Evolutionary conservation across 2,329 filamentous ascomycete species (phyloP).

Genomic region (Venturia pyrina): DNA sequence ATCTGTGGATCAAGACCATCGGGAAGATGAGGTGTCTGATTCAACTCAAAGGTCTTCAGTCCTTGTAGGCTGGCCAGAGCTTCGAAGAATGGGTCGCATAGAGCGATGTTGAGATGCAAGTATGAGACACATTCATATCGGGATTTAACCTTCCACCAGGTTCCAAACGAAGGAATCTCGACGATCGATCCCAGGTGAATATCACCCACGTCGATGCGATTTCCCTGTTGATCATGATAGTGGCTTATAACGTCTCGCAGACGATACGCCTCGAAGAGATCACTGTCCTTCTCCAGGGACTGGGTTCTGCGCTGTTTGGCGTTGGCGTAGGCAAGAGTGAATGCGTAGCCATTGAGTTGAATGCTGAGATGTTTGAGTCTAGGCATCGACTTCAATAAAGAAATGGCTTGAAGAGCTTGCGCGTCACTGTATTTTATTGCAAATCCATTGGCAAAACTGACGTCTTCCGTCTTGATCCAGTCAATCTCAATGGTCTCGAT

Average conservation of each 20-base stretch:
- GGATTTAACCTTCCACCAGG: background rate
- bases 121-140: background rate
- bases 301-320: background rate
- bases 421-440: background rate
- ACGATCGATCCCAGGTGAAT: background rate
- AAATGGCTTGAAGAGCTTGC: background rate
- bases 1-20: background rate
- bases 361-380: background rate
- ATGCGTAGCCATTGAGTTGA: background rate
- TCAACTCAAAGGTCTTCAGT: background rate
- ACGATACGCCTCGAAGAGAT: background rate
- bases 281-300: background rate
- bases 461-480: background rate
- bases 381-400: background rate
- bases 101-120: background rate
- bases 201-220: background rate
- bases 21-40: background rate
- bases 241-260: background rate
- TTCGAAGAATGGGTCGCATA: background rate
- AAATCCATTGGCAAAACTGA: background rate
- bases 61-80: background rate
- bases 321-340: background rate
- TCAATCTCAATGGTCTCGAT: background rate
- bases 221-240: background rate
- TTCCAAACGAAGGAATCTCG: background rate